Evolutionary conservation across 352 stramenopile species (phyloP).

Genomic region (Phytophthora litchii): DNA sequence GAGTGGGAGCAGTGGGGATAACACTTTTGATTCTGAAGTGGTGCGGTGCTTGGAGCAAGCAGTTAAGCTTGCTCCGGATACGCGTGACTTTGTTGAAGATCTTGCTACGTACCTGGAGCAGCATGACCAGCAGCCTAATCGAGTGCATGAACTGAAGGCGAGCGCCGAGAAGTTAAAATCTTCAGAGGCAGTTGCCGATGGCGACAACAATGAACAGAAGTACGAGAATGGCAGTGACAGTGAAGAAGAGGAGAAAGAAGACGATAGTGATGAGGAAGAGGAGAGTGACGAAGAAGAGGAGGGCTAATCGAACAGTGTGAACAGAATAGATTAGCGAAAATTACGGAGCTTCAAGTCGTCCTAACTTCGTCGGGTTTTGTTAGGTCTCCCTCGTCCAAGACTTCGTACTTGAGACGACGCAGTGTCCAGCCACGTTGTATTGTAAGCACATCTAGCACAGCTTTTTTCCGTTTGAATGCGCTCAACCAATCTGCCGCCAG

Average conservation of each 20-base stretch:
- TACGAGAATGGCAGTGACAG: constrained; percentile 11
- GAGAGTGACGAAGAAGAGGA: constrained; percentile 22
- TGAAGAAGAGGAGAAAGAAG: constrained; percentile 8
- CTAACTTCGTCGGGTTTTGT: constrained; percentile 4
- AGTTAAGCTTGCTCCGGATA: constrained; percentile 47
- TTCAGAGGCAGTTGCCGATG: neutral
- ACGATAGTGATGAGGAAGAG: neutral
- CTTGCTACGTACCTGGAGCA: constrained; percentile 47
- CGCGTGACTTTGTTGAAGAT: constrained; percentile 57
- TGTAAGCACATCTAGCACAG: constrained; percentile 55
- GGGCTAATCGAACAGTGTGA: constrained; percentile 1
- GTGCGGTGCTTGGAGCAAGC: constrained; percentile 46
- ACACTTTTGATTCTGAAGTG: constrained; percentile 32
- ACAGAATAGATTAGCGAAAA: constrained; percentile 26
- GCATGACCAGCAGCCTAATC: constrained; percentile 21
- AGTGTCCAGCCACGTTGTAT: constrained; percentile 44
- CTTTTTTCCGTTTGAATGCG: constrained; percentile 49
- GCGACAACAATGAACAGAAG: constrained; percentile 10
- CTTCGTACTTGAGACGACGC: constrained; percentile 44
- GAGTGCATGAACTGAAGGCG: constrained; percentile 24
- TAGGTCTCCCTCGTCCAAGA: constrained; percentile 15
- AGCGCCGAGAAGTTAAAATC: constrained; percentile 25
- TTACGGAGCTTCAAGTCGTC: constrained; percentile 25
- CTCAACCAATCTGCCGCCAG: constrained; percentile 46
- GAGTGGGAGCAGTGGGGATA: constrained; percentile 23